Percentiles rank a stretch among this genome's conserved stretches.
Evolutionary conservation across 1,139 yeast genomes (phyloP).

Genomic region (Candida buenavistaensis): DNA sequence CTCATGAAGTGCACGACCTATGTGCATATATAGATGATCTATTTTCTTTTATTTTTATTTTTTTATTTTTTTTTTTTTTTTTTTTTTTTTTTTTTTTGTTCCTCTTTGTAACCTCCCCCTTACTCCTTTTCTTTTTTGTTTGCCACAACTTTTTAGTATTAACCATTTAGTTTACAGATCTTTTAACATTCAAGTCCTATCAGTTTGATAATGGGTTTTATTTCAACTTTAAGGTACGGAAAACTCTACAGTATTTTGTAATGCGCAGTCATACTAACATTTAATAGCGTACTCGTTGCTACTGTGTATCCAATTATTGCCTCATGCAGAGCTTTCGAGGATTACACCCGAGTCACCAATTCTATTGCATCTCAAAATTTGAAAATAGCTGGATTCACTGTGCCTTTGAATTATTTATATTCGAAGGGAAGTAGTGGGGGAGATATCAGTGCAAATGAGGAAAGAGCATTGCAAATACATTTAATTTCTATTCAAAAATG

Average conservation of each 20-base stretch:
- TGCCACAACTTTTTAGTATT: too few species aligned
- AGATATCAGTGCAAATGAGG: constrained; percentile 14
- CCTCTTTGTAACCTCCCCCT: background rate
- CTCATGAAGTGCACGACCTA: background rate
- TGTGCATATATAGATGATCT: background rate
- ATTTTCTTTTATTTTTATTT: background rate
- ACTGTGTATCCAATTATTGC: constrained; percentile 54
- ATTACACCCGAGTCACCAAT: constrained; percentile 30
- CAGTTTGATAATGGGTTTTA: constrained; percentile 15
- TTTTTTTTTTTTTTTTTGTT: background rate
- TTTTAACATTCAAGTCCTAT: too few species aligned
- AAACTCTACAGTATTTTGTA: too few species aligned
- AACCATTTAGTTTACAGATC: too few species aligned
- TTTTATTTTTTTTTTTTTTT: background rate
- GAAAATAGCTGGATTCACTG: constrained; percentile 33
- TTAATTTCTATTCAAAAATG: constrained; percentile 51
- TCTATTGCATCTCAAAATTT: constrained; percentile 26
- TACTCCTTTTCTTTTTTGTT: background rate
- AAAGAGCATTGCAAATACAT: constrained; percentile 24
- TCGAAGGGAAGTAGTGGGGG: constrained; percentile 2
- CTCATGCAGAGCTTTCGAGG: constrained; percentile 52
- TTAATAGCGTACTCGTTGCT: constrained; percentile 30
- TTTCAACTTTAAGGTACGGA: constrained; percentile 21
- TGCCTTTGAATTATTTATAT: constrained; percentile 24
- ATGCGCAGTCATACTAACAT: too few species aligned